A percentile compares a stretch with the other conserved stretches of the same genome.
These are phyloP conservation scores for Fusarium sulawesiense DNA, from an alignment of 2,329 filamentous ascomycete genomes.

Conservation along the genomic window DNA sequence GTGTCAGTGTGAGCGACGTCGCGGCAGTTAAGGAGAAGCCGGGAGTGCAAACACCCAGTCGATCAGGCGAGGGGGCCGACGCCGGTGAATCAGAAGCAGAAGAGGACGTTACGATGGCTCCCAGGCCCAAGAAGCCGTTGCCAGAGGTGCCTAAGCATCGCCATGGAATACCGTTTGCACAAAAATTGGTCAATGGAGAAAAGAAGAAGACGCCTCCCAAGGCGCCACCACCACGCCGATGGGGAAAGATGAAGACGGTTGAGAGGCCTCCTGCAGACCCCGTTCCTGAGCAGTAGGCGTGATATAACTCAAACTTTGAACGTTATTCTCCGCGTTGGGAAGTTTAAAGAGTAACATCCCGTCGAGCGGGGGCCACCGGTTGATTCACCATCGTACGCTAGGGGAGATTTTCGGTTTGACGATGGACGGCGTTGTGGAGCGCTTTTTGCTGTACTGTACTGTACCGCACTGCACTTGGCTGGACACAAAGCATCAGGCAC, in stretches of 20 bases:
- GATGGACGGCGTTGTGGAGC: constrained; percentile 41
- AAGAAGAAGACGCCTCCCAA: constrained; percentile 59
- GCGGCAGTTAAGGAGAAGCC: constrained; percentile 85
- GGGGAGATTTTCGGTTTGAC: constrained; percentile 22
- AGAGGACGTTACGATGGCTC: constrained; percentile 38
- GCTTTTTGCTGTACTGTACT: constrained; percentile 16
- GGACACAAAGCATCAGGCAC: constrained; percentile 36
- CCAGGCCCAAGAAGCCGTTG: constrained; percentile 59
- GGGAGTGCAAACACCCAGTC: constrained; percentile 82
- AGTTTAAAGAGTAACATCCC: constrained; percentile 11
- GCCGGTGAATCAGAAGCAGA: constrained; percentile 35
- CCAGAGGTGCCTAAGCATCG: constrained; percentile 68
- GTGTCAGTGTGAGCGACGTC: constrained; percentile 80
- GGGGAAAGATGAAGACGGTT: constrained; percentile 55
- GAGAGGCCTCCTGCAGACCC: constrained; percentile 49
- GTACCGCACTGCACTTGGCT: constrained; percentile 20
- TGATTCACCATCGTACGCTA: constrained; percentile 8
- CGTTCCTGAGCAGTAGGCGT: constrained; percentile 30
- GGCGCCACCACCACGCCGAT: constrained; percentile 59
- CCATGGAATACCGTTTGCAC: constrained; percentile 61
- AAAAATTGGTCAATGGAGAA: constrained; percentile 46
- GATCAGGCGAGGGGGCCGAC: constrained; percentile 52
- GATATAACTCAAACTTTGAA: neutral
- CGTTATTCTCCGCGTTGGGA: constrained; percentile 1
- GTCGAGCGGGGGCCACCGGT: constrained; percentile 12